Conservation (phyloP, 352 stramenopile genomes). For the Pythium myriotylum region DNA sequence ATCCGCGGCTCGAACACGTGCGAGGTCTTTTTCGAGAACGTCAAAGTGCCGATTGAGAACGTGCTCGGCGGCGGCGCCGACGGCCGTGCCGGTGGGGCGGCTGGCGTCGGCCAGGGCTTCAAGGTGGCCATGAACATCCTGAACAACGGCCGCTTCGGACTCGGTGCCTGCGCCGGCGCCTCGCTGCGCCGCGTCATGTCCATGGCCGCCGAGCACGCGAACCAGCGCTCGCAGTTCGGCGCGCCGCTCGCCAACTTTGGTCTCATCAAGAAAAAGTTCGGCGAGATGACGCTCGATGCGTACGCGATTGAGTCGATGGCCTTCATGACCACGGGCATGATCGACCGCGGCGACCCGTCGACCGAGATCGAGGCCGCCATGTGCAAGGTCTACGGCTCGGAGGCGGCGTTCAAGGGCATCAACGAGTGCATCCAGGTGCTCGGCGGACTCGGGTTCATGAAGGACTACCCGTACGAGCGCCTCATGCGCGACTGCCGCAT, state of each 20-base stretch:
- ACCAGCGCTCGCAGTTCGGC: conserved; percentile 83
- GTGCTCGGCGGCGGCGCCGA: conserved; percentile 84
- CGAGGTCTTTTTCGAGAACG: conserved; percentile 95
- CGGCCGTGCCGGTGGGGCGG: conserved; percentile 65
- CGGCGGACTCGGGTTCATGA: conserved; percentile 91
- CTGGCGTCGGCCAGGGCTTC: conserved; percentile 88
- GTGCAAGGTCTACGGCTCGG: conserved; percentile 89
- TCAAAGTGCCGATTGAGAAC: conserved; percentile 92
- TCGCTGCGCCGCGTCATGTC: conserved; percentile 73
- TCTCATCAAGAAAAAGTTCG: conserved; percentile 90
- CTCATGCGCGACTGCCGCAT: conserved; percentile 92
- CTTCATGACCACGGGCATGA: conserved; percentile 91
- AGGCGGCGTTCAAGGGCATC: conserved; percentile 81
- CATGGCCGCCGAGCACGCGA: conserved; percentile 72
- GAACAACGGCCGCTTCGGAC: conserved; percentile 92
- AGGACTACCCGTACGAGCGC: conserved; percentile 91
- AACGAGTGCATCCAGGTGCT: conserved; percentile 91
- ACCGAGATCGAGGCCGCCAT: conserved; percentile 89
- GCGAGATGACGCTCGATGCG: conserved; percentile 71
- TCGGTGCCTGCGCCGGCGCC: conserved; percentile 73
- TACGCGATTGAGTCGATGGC: conserved; percentile 90
- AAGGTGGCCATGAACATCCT: conserved; percentile 94
- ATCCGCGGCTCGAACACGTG: conserved; percentile 97
- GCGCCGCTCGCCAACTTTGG: conserved; percentile 72
- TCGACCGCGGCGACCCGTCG: conserved; percentile 82